A percentile compares a stretch with the other conserved stretches of the same genome.
Conservation (phyloP, 129 eudicot genomes). For the Smallanthus sonchifolius region DNA sequence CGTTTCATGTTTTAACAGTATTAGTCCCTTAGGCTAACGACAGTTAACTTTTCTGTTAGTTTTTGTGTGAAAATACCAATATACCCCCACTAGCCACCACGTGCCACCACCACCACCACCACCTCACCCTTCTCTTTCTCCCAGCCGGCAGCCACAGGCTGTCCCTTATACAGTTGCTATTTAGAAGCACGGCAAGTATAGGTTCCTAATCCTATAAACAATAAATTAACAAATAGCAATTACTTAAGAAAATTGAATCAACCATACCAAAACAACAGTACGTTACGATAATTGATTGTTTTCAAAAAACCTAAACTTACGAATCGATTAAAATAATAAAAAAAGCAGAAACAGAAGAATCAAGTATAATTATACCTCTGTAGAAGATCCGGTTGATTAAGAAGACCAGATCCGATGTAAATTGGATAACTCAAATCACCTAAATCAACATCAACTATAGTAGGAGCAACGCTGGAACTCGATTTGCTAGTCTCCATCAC, state of each 20-base stretch:
- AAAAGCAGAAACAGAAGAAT: background rate
- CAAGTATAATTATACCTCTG: slow-evolving; percentile 43
- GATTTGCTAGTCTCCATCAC: slow-evolving; percentile 35
- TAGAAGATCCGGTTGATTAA: slow-evolving; percentile 75
- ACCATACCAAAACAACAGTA: background rate
- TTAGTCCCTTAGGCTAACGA: too few relatives aligned
- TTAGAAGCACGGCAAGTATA: background rate
- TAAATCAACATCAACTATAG: slow-evolving; percentile 75
- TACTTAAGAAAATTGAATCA: background rate
- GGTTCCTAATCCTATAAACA: background rate
- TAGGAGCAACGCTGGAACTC: slow-evolving; percentile 32
- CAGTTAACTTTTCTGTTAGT: too few relatives aligned
- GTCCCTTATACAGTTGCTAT: background rate
- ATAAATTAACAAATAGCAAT: background rate
- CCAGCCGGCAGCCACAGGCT: too few relatives aligned
- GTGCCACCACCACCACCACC: too few relatives aligned
- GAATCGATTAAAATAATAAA: background rate
- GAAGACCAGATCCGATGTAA: slow-evolving; percentile 85
- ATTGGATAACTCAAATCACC: slow-evolving; percentile 98
- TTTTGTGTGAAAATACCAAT: too few relatives aligned
- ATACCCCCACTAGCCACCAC: too few relatives aligned
- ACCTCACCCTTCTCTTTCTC: too few relatives aligned
- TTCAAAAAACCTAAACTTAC: background rate
- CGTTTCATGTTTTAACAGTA: too few relatives aligned
- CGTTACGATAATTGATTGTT: background rate